Evolutionary conservation across 2,329 filamentous ascomycete genomes (phyloP).

Genomic region (Ophiocordyceps robertsii): DNA sequence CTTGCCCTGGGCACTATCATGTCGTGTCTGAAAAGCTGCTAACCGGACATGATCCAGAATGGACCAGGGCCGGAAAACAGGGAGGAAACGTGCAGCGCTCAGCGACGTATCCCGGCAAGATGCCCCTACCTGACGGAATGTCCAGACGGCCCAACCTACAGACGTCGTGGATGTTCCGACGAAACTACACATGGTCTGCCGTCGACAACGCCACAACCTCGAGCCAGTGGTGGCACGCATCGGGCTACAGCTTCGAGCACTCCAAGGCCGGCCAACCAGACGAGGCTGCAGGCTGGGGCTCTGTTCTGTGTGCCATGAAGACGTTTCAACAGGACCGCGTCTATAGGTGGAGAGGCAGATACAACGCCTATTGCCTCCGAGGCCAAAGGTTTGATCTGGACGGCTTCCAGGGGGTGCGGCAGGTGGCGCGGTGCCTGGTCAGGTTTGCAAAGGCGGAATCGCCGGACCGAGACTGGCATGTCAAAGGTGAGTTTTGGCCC

Average conservation of each 20-base stretch:
- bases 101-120: not conserved
- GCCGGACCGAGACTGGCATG: not conserved
- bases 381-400: not conserved
- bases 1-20: not conserved
- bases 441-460: not conserved
- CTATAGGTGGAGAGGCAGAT: not conserved
- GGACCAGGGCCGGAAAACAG: not conserved
- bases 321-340: not conserved
- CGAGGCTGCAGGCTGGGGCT: not conserved
- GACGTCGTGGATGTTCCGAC: not conserved
- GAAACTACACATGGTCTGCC: conserved; percentile 1
- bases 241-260: not conserved
- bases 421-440: not conserved
- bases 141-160: not conserved
- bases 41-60: not conserved
- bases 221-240: not conserved
- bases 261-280: not conserved
- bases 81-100: not conserved
- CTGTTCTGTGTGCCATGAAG: conserved; percentile 1
- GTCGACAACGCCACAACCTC: not conserved
- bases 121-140: not conserved
- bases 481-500: not conserved
- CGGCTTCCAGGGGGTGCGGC: not conserved
- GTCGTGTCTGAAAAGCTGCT: not conserved
- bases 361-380: not conserved